Percentiles rank a stretch among this genome's conserved stretches.
Evolutionary conservation across 78 protist genomes (phyloP).

Genomic region (Trichosphaerium sp.): DNA sequence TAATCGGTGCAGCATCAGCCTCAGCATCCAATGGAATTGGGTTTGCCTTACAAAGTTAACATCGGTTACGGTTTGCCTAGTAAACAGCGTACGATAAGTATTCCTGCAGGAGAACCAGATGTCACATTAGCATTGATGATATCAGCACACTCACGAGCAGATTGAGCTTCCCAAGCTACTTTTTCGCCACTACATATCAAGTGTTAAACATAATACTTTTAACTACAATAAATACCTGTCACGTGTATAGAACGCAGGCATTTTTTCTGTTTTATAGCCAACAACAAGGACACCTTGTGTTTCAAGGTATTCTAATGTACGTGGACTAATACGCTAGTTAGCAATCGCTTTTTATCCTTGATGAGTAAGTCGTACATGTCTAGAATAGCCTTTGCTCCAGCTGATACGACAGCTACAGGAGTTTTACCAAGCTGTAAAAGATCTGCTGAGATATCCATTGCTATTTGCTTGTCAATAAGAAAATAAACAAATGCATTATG

Average conservation of each 20-base stretch:
- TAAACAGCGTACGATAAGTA: too few relatives aligned
- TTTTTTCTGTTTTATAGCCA: conserved; percentile 24
- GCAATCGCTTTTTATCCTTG: neutral
- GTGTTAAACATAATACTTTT: neutral
- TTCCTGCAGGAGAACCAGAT: conserved; percentile 30
- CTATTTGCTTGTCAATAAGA: conserved; percentile 37
- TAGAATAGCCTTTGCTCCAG: conserved; percentile 94
- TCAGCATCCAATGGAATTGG: conserved; percentile 61
- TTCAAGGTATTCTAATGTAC: conserved; percentile 61
- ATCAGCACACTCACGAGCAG: neutral
- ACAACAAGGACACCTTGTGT: conserved; percentile 80
- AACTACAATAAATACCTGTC: neutral
- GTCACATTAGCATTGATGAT: conserved; percentile 8
- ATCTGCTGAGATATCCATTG: conserved; percentile 91
- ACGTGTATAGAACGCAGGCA: conserved; percentile 79
- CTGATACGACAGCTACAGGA: conserved; percentile 86
- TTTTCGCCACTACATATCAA: conserved; percentile 6
- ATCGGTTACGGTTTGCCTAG: neutral
- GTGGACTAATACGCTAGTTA: neutral
- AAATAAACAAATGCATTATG: too few relatives aligned
- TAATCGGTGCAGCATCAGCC: conserved; percentile 8
- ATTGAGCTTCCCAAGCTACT: conserved; percentile 13
- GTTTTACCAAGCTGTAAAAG: conserved; percentile 86
- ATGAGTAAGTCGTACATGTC: conserved; percentile 82
- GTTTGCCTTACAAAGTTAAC: conserved; percentile 11